A percentile compares a stretch with the other conserved stretches of the same genome.
phyloP scores from a whole-genome alignment of 345 rosid genomes.

The Syzygium oleosum region DNA sequence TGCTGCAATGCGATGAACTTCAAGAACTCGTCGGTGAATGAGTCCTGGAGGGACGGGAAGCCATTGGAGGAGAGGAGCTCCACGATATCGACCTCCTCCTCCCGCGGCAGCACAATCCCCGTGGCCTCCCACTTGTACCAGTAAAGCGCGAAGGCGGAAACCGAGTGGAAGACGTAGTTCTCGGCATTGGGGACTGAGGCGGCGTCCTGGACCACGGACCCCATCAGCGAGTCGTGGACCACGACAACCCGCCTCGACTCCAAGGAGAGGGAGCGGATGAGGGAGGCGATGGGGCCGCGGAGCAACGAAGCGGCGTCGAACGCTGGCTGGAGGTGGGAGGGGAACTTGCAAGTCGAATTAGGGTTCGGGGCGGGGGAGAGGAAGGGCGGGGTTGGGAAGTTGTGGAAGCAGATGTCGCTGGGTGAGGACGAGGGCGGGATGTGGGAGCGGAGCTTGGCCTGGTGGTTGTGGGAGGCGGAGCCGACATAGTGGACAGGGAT shows the following conservation, averaged over 20 bases:
- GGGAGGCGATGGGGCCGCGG: constrained; percentile 1
- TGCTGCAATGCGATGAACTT: constrained; percentile 15
- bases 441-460: constrained; percentile 5
- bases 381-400: constrained; percentile 13
- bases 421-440: not conserved
- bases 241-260: not conserved
- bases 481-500: constrained; percentile 12
- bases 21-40: constrained; percentile 24
- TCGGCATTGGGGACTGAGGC: constrained; percentile 1
- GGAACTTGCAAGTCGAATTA: constrained; percentile 8
- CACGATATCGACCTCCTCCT: not conserved
- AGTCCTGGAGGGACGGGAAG: constrained; percentile 1
- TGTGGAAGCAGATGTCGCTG: constrained; percentile 8
- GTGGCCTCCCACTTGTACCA: not conserved
- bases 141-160: constrained; percentile 5
- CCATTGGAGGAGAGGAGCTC: not conserved
- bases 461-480: constrained; percentile 10
- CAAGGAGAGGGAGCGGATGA: not conserved
- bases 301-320: constrained; percentile 3
- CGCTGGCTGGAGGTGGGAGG: constrained; percentile 4
- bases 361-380: constrained; percentile 13
- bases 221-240: constrained; percentile 10
- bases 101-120: not conserved
- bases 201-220: constrained; percentile 9
- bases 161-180: not conserved